Percentiles rank a stretch among this genome's conserved stretches.
Conservation (phyloP, 129 eudicot genomes). For the Saussurea involucrata region DNA sequence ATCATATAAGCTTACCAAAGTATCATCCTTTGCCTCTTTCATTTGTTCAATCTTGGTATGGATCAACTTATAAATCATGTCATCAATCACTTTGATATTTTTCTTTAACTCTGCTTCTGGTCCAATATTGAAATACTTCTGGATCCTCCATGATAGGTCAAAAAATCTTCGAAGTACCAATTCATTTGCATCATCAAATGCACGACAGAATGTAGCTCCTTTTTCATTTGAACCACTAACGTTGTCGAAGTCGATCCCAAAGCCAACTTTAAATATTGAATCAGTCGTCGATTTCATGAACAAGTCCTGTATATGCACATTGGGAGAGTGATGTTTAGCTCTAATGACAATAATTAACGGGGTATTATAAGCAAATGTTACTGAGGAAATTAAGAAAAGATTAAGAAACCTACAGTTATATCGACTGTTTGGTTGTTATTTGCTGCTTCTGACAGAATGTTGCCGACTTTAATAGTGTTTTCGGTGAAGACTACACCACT, state of each 20-base stretch:
- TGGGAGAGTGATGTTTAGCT: not conserved
- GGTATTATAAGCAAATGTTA: not conserved
- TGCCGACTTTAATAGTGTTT: no score
- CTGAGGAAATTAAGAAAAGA: not conserved
- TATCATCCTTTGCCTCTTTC: not conserved
- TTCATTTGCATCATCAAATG: constrained; percentile 56
- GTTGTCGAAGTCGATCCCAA: not conserved
- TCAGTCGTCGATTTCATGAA: no score
- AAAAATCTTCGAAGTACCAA: constrained; percentile 38
- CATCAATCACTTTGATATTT: no score
- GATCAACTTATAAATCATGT: not conserved
- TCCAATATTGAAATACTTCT: constrained; percentile 25
- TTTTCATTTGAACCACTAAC: constrained; percentile 8
- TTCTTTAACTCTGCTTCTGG: no score
- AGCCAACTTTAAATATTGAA: constrained; percentile 1
- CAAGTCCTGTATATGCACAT: constrained; percentile 32
- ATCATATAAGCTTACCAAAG: not conserved
- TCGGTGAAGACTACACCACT: no score
- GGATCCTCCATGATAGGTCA: constrained; percentile 44
- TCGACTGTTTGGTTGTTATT: not conserved
- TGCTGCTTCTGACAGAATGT: not conserved
- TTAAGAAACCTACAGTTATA: not conserved
- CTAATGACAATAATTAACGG: not conserved
- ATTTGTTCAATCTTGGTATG: not conserved
- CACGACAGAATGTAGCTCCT: constrained; percentile 49